Conservation (phyloP, 306 rosid species). For the Dryas octopetala region DNA sequence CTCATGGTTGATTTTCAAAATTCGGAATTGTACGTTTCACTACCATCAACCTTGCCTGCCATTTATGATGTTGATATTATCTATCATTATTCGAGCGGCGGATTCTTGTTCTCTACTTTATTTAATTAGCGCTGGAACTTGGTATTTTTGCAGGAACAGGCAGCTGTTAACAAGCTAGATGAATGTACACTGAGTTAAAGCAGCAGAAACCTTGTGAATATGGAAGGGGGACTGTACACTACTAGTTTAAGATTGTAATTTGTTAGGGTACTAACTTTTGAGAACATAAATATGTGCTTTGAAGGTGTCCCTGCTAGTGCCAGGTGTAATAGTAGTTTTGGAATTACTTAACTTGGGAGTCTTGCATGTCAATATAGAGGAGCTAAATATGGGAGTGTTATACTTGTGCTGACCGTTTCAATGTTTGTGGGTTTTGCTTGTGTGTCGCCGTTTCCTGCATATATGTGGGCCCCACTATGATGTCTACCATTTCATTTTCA, state of each 20-base stretch:
- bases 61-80: slow-evolving; percentile 1
- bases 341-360: slow-evolving; percentile 27
- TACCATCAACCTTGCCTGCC: neutral
- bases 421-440: slow-evolving; percentile 40
- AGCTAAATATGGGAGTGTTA: slow-evolving; percentile 30
- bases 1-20: slow-evolving; percentile 47
- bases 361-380: slow-evolving; percentile 19
- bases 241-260: slow-evolving; percentile 56
- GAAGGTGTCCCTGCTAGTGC: slow-evolving; percentile 37
- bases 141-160: slow-evolving; percentile 51
- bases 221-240: slow-evolving; percentile 57
- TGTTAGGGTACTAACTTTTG: slow-evolving; percentile 59
- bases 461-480: slow-evolving; percentile 40
- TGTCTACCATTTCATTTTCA: slow-evolving; percentile 26
- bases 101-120: neutral
- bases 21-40: slow-evolving; percentile 33
- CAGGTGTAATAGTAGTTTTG: slow-evolving; percentile 23
- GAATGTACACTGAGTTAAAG: slow-evolving; percentile 27
- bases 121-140: slow-evolving; percentile 8
- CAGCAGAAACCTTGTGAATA: slow-evolving; percentile 65
- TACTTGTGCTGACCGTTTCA: slow-evolving; percentile 35
- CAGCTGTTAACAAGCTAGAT: slow-evolving; percentile 33
- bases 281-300: slow-evolving; percentile 39
- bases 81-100: neutral
- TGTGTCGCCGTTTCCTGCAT: slow-evolving; percentile 38